Base-by-base conservation (phyloP, 148 eudicot genomes). In the Nepenthes gracilis region DNA sequence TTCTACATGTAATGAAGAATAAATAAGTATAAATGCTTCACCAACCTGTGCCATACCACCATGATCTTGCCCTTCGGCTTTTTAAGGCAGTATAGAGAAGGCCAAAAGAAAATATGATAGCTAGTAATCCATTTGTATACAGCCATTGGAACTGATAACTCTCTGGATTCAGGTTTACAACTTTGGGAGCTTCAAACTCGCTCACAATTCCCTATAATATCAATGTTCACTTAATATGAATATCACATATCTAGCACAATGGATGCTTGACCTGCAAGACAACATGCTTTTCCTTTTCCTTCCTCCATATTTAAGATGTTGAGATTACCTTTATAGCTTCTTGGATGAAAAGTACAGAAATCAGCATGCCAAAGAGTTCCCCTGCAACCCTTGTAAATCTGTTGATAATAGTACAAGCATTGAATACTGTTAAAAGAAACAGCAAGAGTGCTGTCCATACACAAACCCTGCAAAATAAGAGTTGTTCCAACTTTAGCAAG, bases 361-460 rank as follows among this genome's bases (percentile, higher is more conserved):
- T 85, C 55, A 85, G 57, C 91, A 85, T 80, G 75, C 83, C 85
- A 57, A 85, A 75, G 45, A 82, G 85, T 61, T 85, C 91, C 59
- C 83, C 91, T 1, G 87, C 91, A 54, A 85, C 63, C 65, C 91
- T 71, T 23, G 91, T 85, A 62, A 85, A 78, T 47, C 83, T 78
- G 49, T 54, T 74, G 67, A 82, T 82, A 63, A 85, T 72, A 5
- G 77, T 67, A 62, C 81, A 73, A 48, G 72, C 91, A 35, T 82
- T 82, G 59, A 85, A 59, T 69, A 74, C 61, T 23, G 91, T 79
- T 43, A 82, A 76, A 64, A 78, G 61, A 72, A 78, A 60, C 65
- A 85, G 64, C 72, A 82, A 53, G 36, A 85, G 40, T 35, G 83
- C 74, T 12, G 91, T 76, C 91, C 91, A 85, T 12, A 85, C 77